phyloP scores from a whole-genome alignment of 805 yeast species.

The Starmerella bombicola region DNA sequence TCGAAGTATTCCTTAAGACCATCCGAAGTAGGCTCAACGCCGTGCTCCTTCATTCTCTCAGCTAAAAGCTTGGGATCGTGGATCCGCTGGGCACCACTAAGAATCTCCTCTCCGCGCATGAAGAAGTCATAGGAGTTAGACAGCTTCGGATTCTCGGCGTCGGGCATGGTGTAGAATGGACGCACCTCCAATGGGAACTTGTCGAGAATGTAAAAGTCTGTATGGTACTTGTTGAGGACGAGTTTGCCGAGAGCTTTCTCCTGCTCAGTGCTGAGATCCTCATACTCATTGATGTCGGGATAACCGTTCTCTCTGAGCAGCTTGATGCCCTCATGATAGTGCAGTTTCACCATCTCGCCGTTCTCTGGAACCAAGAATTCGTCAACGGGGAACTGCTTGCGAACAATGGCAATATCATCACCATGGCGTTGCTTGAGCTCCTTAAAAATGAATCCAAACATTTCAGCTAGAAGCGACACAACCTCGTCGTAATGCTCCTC shows the following conservation, averaged over 20 bases:
- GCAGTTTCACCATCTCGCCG: slow-evolving; percentile 84
- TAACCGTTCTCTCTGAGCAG: slow-evolving; percentile 79
- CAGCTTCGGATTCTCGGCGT: slow-evolving; percentile 77
- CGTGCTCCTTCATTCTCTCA: slow-evolving; percentile 74
- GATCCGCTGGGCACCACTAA: slow-evolving; percentile 99
- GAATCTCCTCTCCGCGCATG: slow-evolving; percentile 99
- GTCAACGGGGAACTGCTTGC: slow-evolving; percentile 94
- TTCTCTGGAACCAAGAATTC: slow-evolving; percentile 89
- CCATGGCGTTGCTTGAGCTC: slow-evolving; percentile 70
- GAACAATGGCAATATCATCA: slow-evolving; percentile 74
- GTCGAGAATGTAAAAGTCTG: slow-evolving; percentile 95
- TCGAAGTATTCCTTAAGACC: slow-evolving; percentile 87
- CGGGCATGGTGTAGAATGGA: slow-evolving; percentile 99
- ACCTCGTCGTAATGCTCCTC: slow-evolving; percentile 98
- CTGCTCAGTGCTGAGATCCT: slow-evolving; percentile 85
- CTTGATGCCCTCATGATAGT: slow-evolving; percentile 81
- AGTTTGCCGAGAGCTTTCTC: slow-evolving; percentile 86
- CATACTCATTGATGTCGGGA: slow-evolving; percentile 62
- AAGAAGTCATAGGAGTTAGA: slow-evolving; percentile 98
- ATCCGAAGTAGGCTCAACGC: slow-evolving; percentile 61
- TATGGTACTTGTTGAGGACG: slow-evolving; percentile 86
- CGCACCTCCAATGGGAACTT: slow-evolving; percentile 94
- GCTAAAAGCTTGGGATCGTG: slow-evolving; percentile 79
- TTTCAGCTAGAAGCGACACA: slow-evolving; percentile 45
- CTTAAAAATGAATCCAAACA: slow-evolving; percentile 78